Conservation (phyloP, 257 asterid genomes). For the Misopates orontium region DNA sequence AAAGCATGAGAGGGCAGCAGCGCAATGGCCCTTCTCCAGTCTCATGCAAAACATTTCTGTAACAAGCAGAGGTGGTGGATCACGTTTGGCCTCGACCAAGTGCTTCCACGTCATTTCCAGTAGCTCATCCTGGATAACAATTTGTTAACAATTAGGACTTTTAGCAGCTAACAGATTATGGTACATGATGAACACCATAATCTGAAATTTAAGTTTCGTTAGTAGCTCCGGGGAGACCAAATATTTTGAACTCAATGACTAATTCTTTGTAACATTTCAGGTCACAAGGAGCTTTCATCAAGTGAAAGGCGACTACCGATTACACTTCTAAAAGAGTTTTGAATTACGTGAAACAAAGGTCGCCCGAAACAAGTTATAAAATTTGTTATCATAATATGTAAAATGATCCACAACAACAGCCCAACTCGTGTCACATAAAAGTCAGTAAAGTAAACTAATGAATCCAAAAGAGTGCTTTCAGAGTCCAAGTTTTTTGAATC, state of each 20-base stretch:
- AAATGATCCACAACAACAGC: neutral
- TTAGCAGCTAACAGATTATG: neutral
- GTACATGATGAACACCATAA: neutral
- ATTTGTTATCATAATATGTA: too few relatives aligned
- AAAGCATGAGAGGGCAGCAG: conserved; percentile 56
- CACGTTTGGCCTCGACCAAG: conserved; percentile 49
- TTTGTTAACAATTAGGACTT: neutral
- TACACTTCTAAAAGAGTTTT: too few relatives aligned
- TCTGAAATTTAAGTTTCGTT: neutral
- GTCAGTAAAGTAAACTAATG: neutral
- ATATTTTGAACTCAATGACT: neutral
- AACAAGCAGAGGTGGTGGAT: conserved; percentile 58
- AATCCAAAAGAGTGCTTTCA: neutral
- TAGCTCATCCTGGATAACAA: conserved; percentile 44
- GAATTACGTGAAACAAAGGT: too few relatives aligned
- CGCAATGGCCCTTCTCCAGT: conserved; percentile 51
- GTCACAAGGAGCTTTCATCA: neutral
- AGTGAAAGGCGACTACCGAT: neutral
- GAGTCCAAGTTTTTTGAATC: neutral
- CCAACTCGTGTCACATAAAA: too few relatives aligned
- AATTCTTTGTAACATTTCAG: neutral
- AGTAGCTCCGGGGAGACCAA: neutral
- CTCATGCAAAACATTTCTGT: conserved; percentile 61
- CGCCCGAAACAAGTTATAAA: too few relatives aligned
- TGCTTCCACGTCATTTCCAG: conserved; percentile 78